These are phyloP conservation scores for Persicaria maculosa DNA, from an alignment of 148 eudicot species.

Conservation along the genomic window DNA sequence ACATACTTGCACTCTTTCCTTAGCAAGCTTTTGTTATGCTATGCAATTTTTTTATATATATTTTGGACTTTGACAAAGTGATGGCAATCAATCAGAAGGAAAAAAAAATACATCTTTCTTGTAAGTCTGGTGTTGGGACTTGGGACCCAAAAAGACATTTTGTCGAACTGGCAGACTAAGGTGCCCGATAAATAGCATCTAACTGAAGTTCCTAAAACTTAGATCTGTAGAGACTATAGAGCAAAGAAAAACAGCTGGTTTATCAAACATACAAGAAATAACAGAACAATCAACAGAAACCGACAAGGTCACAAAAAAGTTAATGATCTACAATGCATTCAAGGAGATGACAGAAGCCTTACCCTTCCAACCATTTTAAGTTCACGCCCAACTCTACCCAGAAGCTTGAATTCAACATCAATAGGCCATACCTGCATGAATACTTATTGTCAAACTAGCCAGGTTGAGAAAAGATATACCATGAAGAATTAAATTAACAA, in stretches of 20 bases:
- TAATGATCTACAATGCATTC: not conserved
- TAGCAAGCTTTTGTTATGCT: not conserved
- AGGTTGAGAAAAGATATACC: not conserved
- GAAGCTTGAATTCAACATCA: slow-evolving; percentile 62
- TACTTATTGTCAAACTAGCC: not conserved
- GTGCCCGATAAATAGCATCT: too few species aligned
- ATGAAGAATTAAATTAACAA: not conserved
- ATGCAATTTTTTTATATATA: not conserved
- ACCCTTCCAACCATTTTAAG: slow-evolving; percentile 75
- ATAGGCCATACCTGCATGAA: slow-evolving; percentile 79
- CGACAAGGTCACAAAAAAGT: not conserved
- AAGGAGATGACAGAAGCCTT: slow-evolving; percentile 11
- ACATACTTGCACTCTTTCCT: not conserved
- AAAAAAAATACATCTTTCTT: too few species aligned
- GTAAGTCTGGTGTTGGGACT: too few species aligned
- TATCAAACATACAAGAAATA: not conserved
- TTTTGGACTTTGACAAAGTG: too few species aligned
- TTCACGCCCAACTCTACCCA: slow-evolving; percentile 87
- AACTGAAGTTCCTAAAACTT: not conserved
- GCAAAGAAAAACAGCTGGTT: not conserved
- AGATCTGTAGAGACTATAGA: not conserved
- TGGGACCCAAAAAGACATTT: not conserved
- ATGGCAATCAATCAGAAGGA: too few species aligned
- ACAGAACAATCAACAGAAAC: not conserved
- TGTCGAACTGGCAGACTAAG: not conserved